Conservation (phyloP, 225 moss, liverwort and hornwort genomes). For the Asterella californica region DNA sequence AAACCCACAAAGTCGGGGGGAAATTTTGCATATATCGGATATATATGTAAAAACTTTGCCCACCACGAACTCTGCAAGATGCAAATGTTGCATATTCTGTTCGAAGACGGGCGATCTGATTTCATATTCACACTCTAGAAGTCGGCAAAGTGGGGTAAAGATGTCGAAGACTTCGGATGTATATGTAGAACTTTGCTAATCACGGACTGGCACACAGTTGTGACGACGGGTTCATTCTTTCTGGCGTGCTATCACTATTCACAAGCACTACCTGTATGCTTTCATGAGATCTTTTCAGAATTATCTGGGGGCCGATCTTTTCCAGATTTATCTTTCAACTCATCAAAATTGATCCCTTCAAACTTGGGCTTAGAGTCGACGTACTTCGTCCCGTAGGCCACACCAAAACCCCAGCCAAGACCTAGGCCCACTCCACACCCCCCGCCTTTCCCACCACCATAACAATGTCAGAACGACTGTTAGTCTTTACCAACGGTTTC, state of each 20-base stretch:
- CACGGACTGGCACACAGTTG: background rate
- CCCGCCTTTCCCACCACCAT: slow-evolving; percentile 51
- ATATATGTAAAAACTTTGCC: too few relatives aligned
- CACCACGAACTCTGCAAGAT: background rate
- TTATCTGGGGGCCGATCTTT: slow-evolving; percentile 20
- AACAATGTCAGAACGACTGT: slow-evolving; percentile 7
- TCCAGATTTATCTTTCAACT: slow-evolving; percentile 29
- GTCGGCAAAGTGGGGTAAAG: background rate
- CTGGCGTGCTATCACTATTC: background rate
- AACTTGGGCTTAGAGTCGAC: slow-evolving; percentile 80
- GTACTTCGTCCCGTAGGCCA: slow-evolving; percentile 82
- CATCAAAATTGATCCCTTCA: slow-evolving; percentile 73
- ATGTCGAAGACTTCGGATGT: slow-evolving; percentile 2
- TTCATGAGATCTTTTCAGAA: slow-evolving; percentile 12
- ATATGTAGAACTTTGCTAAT: background rate
- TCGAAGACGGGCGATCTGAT: background rate
- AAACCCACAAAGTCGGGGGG: too few relatives aligned
- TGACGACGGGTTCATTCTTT: background rate
- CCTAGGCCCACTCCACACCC: slow-evolving; percentile 91
- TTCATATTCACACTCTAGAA: background rate
- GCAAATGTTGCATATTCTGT: background rate
- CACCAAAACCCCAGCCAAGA: slow-evolving; percentile 95
- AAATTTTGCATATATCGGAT: too few relatives aligned
- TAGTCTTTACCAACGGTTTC: slow-evolving; percentile 6
- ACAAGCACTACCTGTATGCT: background rate